Base-by-base conservation (phyloP, 495 filamentous ascomycete species). In the Pseudevernia furfuracea region DNA sequence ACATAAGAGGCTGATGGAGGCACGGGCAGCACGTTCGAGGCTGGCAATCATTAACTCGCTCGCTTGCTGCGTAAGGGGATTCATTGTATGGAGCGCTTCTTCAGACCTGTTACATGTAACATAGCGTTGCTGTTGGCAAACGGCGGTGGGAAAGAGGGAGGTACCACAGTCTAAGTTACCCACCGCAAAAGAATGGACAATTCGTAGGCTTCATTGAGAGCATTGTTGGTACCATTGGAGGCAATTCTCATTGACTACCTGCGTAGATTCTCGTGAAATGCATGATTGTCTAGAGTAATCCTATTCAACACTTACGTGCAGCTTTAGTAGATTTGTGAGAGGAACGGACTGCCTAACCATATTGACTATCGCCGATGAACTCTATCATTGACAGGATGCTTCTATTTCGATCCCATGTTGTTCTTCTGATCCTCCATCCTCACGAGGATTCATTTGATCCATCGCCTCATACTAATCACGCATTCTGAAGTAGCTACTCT, bases 21-120 rank as follows among this genome's bases (percentile, higher is more conserved):
- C 4, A 55, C 11, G 28, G 32, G n/a, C n/a, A n/a, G n/a, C n/a
- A n/a, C n/a, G n/a, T 28, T 25, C 23, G 8, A 28, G 46, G 46
- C 23, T 49, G 46, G 28, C 23, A 3, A 53, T 46, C 9, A 7
- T 25, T 23, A 49, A 23, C 46, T 49, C 46, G n/a, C 23, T 49
- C 23, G 7, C 43, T 46, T 49, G 46, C 11, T 11, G 23, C 49
- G 49, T 30, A 28, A 25, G 12, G 32, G 14, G 32, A 0, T n/a
- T n/a, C n/a, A 8, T 53, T 55, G 52, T 55, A 1, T 55, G 52
- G 52, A 55, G 17, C 52, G 52, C 52, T 55, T 55, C 30, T 53
- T 28, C 3, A 52, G 8, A 52, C 23, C 1, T 28, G 19, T 23
- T 46, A 46, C 19, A 2, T 53, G 46, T 4, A 12, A 17, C 25